Conservation (phyloP, 345 rosid genomes). For the Heritiera littoralis region DNA sequence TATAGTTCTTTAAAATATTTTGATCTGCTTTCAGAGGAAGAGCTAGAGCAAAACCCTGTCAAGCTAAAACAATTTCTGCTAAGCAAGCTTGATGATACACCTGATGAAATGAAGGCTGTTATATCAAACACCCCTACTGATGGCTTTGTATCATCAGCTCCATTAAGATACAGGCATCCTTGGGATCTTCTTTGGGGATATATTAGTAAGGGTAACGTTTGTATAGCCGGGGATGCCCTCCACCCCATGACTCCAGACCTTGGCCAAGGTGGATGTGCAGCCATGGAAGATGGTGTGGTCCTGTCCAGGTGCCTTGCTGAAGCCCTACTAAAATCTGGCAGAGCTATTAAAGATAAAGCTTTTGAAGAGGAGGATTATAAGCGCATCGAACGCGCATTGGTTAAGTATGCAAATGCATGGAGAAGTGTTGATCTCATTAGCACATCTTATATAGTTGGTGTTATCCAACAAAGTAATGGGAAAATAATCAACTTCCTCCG, state of each 20-base stretch:
- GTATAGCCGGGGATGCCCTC: slow-evolving; percentile 52
- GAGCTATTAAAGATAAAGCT: not conserved
- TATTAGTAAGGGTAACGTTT: slow-evolving; percentile 35
- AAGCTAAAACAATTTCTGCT: slow-evolving; percentile 40
- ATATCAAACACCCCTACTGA: slow-evolving; percentile 11
- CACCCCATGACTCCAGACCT: slow-evolving; percentile 55
- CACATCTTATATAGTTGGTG: slow-evolving; percentile 38
- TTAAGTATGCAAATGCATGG: slow-evolving; percentile 42
- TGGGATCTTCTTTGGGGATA: slow-evolving; percentile 40
- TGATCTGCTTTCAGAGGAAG: not conserved
- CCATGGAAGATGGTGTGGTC: slow-evolving; percentile 44
- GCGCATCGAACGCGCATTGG: slow-evolving; percentile 40
- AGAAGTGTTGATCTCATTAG: slow-evolving; percentile 39
- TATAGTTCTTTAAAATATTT: not conserved
- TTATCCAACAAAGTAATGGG: slow-evolving; percentile 28
- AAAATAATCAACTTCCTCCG: slow-evolving; percentile 28
- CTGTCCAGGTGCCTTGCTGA: slow-evolving; percentile 43
- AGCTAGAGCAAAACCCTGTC: not conserved
- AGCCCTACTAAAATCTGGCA: slow-evolving; percentile 18
- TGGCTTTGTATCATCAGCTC: slow-evolving; percentile 18
- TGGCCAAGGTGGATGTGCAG: slow-evolving; percentile 44
- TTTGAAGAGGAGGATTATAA: slow-evolving; percentile 22
- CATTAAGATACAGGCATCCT: slow-evolving; percentile 25
- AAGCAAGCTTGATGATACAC: slow-evolving; percentile 26
- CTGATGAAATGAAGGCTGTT: slow-evolving; percentile 17